Conservation (phyloP, 192 early-diverging fungal genomes). For the Chytriomyces sp. region DNA sequence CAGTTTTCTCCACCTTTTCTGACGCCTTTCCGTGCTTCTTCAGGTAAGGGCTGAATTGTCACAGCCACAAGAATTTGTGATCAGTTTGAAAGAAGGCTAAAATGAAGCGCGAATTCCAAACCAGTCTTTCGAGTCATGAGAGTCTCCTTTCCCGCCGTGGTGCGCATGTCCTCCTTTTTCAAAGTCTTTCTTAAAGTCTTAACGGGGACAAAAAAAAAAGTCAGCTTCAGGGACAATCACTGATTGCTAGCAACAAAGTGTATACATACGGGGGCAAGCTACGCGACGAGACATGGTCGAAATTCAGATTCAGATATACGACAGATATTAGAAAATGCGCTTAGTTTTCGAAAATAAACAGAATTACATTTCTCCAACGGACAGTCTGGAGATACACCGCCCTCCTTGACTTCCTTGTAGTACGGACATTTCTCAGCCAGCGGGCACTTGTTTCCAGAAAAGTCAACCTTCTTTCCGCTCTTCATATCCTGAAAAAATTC, state of each 20-base stretch:
- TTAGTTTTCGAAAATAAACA: too few relatives aligned
- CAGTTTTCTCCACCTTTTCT: not conserved
- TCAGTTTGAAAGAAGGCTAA: not conserved
- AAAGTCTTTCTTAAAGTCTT: conserved; percentile 31
- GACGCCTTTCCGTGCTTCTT: not conserved
- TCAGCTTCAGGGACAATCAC: too few relatives aligned
- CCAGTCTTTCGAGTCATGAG: conserved; percentile 21
- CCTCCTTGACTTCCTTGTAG: conserved; percentile 43
- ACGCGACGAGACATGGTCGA: not conserved
- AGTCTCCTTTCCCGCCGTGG: conserved; percentile 21
- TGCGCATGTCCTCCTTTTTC: conserved; percentile 27
- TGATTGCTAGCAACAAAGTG: not conserved
- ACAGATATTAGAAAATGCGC: not conserved
- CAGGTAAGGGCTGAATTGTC: not conserved
- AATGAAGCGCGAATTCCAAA: not conserved
- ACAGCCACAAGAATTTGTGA: too few relatives aligned
- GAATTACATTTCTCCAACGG: conserved; percentile 1
- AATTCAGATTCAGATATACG: not conserved
- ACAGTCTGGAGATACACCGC: conserved; percentile 10
- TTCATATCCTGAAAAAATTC: conserved; percentile 36
- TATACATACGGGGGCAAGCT: conserved; percentile 1
- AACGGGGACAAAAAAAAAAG: not conserved
- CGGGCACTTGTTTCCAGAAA: conserved; percentile 36
- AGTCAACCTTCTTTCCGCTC: conserved; percentile 41
- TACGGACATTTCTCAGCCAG: conserved; percentile 49